Base-by-base conservation (phyloP, 139 green algal genomes). In the Ettlia oleoabundans region DNA sequence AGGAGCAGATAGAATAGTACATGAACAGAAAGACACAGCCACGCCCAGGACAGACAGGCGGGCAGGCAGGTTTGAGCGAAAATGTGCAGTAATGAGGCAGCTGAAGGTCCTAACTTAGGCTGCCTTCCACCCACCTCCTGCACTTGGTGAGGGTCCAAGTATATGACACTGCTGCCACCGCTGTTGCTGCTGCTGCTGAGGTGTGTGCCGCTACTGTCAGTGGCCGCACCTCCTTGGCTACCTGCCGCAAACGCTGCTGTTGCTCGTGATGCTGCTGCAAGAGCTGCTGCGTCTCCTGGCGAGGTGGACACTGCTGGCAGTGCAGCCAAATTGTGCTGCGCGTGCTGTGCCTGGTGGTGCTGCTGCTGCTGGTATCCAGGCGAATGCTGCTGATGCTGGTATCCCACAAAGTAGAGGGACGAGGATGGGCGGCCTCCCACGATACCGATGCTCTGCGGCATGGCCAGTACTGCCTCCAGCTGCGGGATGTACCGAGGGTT, bases 331-430 rank as follows among this genome's bases (percentile, higher is more conserved):
- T n/a, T n/a, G n/a, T 58, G 47, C 47, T 58, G 13, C 47, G 13
- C 47, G 10, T 58, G 47, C 47, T 58, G 10, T 15, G 13, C 47
- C 22, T 51, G 72, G 32, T 35, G 51, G 32, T n/a, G 72, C 22
- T 30, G 51, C 53, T 18, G 26, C 32, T 21, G 52, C 73, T 22
- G 37, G n/a, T n/a, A n/a, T n/a, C n/a, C n/a, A 1, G 35, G 18
- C 37, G 19, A 3, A 47, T 55, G 19, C 4, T n/a, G 55, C 18
- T n/a, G 55, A 4, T 67, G 85, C 84, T 98, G 95, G 68, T 69
- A 85, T 52, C 96, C 96, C 4, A 98, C 76, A 63, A 98, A 94
- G 84, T 95, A 98, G n/a, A 97, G 86, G 4, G 92, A 97, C 64
- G 91, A 89, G 69, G 84, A 76, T 18, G 96, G 94, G 1, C 94